These are phyloP conservation scores for Boletus pseudopeckii DNA, from an alignment of 768 basidiomycete genomes.

Conservation along the genomic window DNA sequence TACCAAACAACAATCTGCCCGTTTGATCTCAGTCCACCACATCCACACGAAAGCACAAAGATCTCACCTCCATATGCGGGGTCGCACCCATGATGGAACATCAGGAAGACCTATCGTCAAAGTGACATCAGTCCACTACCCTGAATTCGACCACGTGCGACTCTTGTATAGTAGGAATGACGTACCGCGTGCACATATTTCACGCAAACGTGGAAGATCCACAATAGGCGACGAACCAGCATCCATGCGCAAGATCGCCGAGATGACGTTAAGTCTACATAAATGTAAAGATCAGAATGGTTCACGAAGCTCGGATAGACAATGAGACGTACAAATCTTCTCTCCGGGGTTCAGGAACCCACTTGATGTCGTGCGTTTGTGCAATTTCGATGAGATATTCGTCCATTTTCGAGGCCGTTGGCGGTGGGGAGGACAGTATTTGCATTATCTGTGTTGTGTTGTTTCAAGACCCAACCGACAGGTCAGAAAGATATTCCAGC, in stretches of 20 bases:
- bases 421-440: constrained; percentile 48
- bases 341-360: constrained; percentile 59
- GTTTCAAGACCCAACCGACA: background rate
- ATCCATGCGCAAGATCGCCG: constrained; percentile 52
- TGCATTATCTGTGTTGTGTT: constrained; percentile 45
- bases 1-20: constrained; percentile 58
- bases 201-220: constrained; percentile 53
- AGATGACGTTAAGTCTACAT: constrained; percentile 50
- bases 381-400: constrained; percentile 54
- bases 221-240: constrained; percentile 45
- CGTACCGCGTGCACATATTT: constrained; percentile 61
- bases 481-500: constrained; percentile 1
- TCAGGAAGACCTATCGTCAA: constrained; percentile 59
- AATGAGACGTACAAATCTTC: constrained; percentile 53
- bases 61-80: constrained; percentile 72
- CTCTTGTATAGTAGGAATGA: background rate
- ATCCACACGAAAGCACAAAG: background rate
- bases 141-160: background rate
- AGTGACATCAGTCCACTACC: background rate
- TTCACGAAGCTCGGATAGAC: background rate
- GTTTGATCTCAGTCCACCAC: constrained; percentile 4
- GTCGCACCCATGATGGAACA: constrained; percentile 71
- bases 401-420: constrained; percentile 57
- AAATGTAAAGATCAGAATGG: background rate
- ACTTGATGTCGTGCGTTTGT: constrained; percentile 48